These are phyloP conservation scores for Porcisia deanei DNA, from an alignment of 208 protist species.

Conservation along the genomic window DNA sequence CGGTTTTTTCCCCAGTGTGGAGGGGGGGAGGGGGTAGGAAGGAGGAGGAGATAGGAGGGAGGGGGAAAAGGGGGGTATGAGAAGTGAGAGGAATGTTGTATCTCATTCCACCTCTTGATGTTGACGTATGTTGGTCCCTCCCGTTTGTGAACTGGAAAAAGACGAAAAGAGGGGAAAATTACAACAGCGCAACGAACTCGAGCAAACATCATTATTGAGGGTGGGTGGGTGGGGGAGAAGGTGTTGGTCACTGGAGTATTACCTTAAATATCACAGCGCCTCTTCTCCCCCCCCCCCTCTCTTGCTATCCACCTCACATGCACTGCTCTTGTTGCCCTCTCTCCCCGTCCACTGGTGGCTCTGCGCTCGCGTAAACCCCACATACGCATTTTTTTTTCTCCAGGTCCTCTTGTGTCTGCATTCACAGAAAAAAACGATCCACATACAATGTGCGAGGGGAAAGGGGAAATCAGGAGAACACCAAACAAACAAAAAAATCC, in stretches of 20 bases:
- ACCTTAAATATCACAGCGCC: neutral
- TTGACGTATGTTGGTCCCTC: neutral
- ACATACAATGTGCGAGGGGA: neutral
- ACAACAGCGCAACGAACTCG: neutral
- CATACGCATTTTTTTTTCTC: neutral
- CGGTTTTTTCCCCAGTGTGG: neutral
- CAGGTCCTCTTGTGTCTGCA: neutral
- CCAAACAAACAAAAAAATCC: neutral
- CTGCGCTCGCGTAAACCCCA: neutral
- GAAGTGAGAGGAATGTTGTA: neutral
- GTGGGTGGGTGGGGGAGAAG: neutral
- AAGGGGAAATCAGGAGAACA: neutral
- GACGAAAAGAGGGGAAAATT: neutral
- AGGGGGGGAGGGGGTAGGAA: neutral
- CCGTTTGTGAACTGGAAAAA: neutral
- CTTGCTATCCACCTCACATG: neutral
- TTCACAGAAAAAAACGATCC: neutral
- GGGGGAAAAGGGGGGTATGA: too few relatives aligned
- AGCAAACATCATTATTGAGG: neutral
- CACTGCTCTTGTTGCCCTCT: neutral
- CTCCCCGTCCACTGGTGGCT: neutral
- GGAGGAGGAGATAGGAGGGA: too few relatives aligned
- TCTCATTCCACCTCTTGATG: neutral
- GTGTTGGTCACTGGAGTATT: neutral
- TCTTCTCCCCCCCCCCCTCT: neutral